phyloP scores from a whole-genome alignment of 345 rosid species.

The Lumnitzera racemosa region DNA sequence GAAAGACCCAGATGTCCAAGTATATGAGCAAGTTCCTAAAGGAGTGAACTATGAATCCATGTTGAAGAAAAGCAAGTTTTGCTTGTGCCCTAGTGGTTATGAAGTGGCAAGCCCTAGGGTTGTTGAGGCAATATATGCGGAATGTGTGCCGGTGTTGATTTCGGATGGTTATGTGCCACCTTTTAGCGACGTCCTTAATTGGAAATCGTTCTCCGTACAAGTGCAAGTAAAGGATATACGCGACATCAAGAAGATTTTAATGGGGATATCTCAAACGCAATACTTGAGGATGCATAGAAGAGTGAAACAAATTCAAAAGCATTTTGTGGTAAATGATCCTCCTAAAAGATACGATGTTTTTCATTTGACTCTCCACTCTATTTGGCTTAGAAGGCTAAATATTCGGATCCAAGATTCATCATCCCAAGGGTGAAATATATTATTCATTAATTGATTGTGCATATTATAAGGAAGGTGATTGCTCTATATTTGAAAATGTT shows the following conservation, averaged over 20 bases:
- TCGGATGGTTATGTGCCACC: slow-evolving; percentile 44
- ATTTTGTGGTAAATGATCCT: slow-evolving; percentile 25
- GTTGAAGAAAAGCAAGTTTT: slow-evolving; percentile 52
- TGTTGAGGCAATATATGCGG: slow-evolving; percentile 59
- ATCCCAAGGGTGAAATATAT: too few relatives aligned
- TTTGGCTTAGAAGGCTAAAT: slow-evolving; percentile 37
- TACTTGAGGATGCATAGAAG: slow-evolving; percentile 32
- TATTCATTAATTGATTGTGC: too few relatives aligned
- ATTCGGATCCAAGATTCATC: slow-evolving; percentile 8
- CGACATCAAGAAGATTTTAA: slow-evolving; percentile 34
- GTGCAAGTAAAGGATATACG: slow-evolving; percentile 32
- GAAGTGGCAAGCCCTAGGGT: slow-evolving; percentile 49
- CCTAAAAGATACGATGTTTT: slow-evolving; percentile 29
- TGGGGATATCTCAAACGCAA: slow-evolving; percentile 18
- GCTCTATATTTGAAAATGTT: too few relatives aligned
- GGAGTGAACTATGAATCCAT: slow-evolving; percentile 33
- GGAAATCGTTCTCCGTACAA: slow-evolving; percentile 48
- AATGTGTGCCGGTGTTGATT: slow-evolving; percentile 58
- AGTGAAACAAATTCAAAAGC: slow-evolving; percentile 35
- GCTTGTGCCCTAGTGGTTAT: slow-evolving; percentile 60
- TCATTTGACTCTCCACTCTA: slow-evolving; percentile 31
- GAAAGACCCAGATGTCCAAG: slow-evolving; percentile 44
- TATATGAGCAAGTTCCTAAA: slow-evolving; percentile 36
- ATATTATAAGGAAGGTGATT: too few relatives aligned
- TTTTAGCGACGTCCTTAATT: slow-evolving; percentile 53